phyloP scores from a whole-genome alignment of 148 eudicot genomes.

The Persicaria tinctoria region DNA sequence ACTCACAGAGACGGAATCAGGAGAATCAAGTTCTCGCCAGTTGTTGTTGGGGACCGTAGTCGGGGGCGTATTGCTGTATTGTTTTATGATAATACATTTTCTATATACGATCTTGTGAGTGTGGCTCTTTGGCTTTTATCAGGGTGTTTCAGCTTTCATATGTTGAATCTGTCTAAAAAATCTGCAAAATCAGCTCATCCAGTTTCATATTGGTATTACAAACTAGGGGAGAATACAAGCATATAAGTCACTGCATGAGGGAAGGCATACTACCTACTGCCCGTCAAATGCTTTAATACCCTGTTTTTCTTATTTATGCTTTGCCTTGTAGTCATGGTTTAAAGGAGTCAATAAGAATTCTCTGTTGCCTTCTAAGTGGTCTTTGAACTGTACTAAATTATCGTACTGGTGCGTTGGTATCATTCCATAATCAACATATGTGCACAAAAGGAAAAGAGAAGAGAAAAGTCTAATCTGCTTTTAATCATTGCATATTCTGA shows the following conservation, averaged over 20 bases:
- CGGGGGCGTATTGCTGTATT: conserved; percentile 94
- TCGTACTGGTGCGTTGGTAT: neutral
- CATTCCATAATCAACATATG: too few relatives aligned
- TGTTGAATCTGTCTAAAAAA: neutral
- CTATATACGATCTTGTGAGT: conserved; percentile 97
- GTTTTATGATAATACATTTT: conserved; percentile 81
- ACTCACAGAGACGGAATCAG: conserved; percentile 96
- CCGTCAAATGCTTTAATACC: neutral
- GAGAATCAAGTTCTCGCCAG: conserved; percentile 96
- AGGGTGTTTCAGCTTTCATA: neutral
- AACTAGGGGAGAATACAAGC: neutral
- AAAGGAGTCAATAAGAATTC: neutral
- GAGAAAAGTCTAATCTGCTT: neutral
- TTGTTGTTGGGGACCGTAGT: conserved; percentile 86
- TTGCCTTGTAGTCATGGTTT: neutral
- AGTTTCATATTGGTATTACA: neutral
- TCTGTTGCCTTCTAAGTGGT: neutral
- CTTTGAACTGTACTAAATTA: neutral
- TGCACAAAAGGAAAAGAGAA: neutral
- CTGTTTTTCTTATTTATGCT: neutral
- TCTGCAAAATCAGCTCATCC: too few relatives aligned
- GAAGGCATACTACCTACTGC: neutral
- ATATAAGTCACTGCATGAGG: neutral
- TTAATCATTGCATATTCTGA: conserved; percentile 14
- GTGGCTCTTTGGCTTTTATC: neutral